Evolutionary conservation across 192 early-diverging fungal genomes (phyloP).

Genomic region (Coemansia sp.): DNA sequence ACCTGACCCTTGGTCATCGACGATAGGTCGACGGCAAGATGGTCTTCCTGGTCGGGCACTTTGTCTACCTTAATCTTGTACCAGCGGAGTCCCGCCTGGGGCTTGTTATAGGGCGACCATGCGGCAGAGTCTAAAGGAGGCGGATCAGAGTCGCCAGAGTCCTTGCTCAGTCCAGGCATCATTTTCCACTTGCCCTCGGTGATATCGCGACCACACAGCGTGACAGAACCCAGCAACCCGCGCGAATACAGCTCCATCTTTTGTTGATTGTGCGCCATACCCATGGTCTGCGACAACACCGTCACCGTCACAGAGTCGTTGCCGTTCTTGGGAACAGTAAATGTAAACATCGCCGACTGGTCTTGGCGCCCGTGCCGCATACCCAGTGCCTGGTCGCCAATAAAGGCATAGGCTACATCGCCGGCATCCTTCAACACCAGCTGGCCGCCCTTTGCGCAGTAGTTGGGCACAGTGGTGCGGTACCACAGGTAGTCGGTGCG

Average conservation of each 20-base stretch:
- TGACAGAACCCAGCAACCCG: constrained; percentile 33
- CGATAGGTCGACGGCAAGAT: constrained; percentile 33
- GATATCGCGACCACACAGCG: constrained; percentile 35
- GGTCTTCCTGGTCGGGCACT: not conserved
- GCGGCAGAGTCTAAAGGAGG: not conserved
- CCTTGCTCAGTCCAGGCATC: constrained; percentile 5
- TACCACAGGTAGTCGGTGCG: constrained; percentile 50
- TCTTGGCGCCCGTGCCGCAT: constrained; percentile 30
- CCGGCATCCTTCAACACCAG: constrained; percentile 38
- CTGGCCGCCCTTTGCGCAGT: not conserved
- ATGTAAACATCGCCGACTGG: constrained; percentile 20
- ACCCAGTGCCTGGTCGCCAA: constrained; percentile 17
- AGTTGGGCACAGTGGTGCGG: constrained; percentile 23
- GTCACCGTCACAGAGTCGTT: constrained; percentile 8
- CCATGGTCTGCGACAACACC: constrained; percentile 49
- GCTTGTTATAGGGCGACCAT: not conserved
- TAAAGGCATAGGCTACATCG: constrained; percentile 33
- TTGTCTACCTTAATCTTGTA: constrained; percentile 30
- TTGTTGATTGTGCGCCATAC: constrained; percentile 36
- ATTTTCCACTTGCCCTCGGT: constrained; percentile 31
- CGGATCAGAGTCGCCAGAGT: not conserved
- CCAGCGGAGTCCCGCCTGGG: constrained; percentile 14
- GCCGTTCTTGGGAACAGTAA: constrained; percentile 5
- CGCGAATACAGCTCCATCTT: constrained; percentile 43
- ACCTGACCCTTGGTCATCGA: constrained; percentile 52